Evolutionary conservation across 257 asterid species (phyloP).

Genomic region (Buddleja alternifolia): DNA sequence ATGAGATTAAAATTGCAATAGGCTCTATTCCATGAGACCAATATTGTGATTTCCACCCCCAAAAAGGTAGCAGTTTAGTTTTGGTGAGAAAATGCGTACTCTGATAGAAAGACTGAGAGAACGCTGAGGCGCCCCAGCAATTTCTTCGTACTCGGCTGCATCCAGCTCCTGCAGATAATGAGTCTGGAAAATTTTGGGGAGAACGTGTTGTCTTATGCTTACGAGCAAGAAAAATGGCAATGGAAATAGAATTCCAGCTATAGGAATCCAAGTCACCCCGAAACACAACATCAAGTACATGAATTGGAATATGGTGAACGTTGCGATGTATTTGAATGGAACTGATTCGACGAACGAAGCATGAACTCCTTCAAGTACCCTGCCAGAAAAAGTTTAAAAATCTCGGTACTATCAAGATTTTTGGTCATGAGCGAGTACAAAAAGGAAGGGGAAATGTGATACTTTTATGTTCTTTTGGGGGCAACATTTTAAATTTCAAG

Average conservation of each 20-base stretch:
- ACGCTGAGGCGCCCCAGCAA: conserved; percentile 47
- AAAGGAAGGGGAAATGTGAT: too few species aligned
- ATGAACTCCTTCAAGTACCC: conserved; percentile 52
- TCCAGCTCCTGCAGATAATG: conserved; percentile 55
- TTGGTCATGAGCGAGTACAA: too few species aligned
- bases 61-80: not conserved
- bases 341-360: conserved; percentile 64
- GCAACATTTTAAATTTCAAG: too few species aligned
- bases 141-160: conserved; percentile 67
- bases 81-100: conserved; percentile 32
- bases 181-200: conserved; percentile 49
- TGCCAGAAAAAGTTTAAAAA: too few species aligned
- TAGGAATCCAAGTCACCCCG: conserved; percentile 70
- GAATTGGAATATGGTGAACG: conserved; percentile 57
- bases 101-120: too few species aligned
- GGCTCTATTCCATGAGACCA: too few species aligned
- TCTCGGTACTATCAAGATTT: too few species aligned
- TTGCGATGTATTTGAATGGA: conserved; percentile 50
- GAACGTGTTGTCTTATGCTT: conserved; percentile 51
- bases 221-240: conserved; percentile 62
- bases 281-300: conserved; percentile 47
- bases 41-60: too few species aligned
- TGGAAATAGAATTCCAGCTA: conserved; percentile 68
- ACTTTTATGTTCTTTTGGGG: too few species aligned
- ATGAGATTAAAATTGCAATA: too few species aligned